Evolutionary conservation across 2,329 filamentous ascomycete genomes (phyloP), one percentile per base, ranked within the genome.

Genomic region (Coniella lustricola): DNA sequence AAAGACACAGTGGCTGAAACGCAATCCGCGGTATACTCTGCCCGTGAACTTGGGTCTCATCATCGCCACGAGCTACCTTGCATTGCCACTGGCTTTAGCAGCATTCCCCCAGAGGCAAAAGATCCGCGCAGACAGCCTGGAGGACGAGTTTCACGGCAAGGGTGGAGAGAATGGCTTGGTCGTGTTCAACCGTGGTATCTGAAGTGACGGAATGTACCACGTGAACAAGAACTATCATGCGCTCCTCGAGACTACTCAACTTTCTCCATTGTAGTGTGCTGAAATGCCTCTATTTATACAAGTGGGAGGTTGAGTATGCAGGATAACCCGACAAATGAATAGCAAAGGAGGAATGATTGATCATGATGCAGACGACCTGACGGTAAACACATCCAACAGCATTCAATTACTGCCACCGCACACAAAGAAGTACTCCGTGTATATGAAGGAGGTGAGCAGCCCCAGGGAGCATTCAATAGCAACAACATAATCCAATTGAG

Each of bases 111-210:
- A 96, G 70, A 76, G 90, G 55, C 88, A 98, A 72, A 79, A 80
- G 54, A 85, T 97, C 36, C 78, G 76, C 55, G 90, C 86, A 1
- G 76, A 79, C 25, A 81, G 73, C 44, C 70, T 98, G 49, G 93
- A 97, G 74, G 74, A 85, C 54, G 87, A 95, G 67, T 97, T 98
- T 65, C 85, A 84, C 69, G 84, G 81, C 7, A 79, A 79, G 49
- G 90, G 89, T 29, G 91, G 90, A 1, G 78, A 84, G 55, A 78
- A 79, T 47, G 90, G 87, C 0, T 74, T 89, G 72, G 87, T 98
- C n/a, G 88, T 94, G 64, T 97, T 98, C 69, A 97, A 98, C 67
- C 81, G 93, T 61, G 93, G 93, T 12, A 91, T 98, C 59, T 96
- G 71, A 68, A 49, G 21, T 7, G 37, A 14, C 8, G 14, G 37